Conservation (phyloP, 331 rosid species). For the Malus hybrid region DNA sequence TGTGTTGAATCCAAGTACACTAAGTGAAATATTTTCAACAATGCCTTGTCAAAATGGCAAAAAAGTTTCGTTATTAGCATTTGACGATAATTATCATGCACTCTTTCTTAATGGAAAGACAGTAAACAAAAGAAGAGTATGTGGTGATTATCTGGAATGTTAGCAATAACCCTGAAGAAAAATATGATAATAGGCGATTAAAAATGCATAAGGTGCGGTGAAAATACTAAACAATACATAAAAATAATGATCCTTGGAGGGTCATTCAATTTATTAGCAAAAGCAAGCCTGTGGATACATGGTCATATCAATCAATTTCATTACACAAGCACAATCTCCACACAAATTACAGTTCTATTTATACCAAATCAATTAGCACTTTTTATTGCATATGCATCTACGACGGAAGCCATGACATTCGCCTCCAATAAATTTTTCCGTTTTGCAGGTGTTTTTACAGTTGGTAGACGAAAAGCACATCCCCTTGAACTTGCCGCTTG, state of each 20-base stretch:
- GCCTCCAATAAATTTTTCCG: conserved; percentile 23
- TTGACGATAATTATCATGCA: not conserved
- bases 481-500: conserved; percentile 20
- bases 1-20: not conserved
- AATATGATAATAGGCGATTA: not conserved
- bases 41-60: not conserved
- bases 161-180: not conserved
- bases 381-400: conserved; percentile 26
- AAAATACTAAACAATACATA: not conserved
- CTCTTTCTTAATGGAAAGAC: too few species aligned
- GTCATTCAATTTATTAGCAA: not conserved
- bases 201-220: not conserved
- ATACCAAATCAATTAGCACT: not conserved
- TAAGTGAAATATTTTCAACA: not conserved
- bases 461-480: not conserved
- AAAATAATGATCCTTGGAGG: not conserved
- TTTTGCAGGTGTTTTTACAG: conserved; percentile 11
- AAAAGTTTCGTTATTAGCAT: not conserved
- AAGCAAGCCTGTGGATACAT: not conserved
- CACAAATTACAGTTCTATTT: not conserved
- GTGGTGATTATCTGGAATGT: not conserved
- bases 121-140: not conserved
- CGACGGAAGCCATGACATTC: conserved; percentile 24
- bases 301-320: not conserved
- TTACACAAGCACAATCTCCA: not conserved